These are phyloP conservation scores for Crepidotus variabilis DNA, from an alignment of 768 basidiomycete species.

Conservation along the genomic window DNA sequence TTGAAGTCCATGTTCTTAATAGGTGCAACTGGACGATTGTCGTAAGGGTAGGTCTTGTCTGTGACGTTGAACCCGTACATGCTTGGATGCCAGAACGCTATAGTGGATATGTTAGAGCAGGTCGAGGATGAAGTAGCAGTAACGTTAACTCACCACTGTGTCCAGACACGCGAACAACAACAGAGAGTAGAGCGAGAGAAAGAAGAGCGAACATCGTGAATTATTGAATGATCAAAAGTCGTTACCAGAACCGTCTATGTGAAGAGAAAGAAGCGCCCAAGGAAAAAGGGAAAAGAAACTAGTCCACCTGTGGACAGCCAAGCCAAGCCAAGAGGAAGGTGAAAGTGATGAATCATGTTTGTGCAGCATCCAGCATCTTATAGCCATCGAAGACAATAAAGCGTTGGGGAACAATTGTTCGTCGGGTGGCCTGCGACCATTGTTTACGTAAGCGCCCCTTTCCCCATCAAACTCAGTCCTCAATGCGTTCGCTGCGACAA, in stretches of 20 bases:
- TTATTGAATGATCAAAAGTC: constrained; percentile 3
- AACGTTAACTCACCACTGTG: constrained; percentile 21
- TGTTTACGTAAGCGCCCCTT: constrained; percentile 4
- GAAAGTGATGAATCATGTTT: neutral
- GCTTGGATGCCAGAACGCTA: constrained; percentile 49
- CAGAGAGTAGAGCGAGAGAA: constrained; percentile 12
- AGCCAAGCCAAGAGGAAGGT: neutral
- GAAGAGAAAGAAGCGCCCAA: constrained; percentile 1
- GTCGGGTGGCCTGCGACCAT: neutral
- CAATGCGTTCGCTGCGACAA: neutral
- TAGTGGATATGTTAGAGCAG: neutral
- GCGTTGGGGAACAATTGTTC: neutral
- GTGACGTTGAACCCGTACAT: constrained; percentile 76
- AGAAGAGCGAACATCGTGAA: constrained; percentile 18
- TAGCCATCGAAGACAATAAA: neutral
- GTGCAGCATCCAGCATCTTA: neutral
- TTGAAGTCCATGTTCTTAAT: constrained; percentile 48
- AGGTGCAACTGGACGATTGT: constrained; percentile 57
- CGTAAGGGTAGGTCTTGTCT: constrained; percentile 45
- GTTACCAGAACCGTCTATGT: constrained; percentile 4
- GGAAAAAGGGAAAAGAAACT: constrained; percentile 6
- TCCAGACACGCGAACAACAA: constrained; percentile 22
- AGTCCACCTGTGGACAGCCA: constrained; percentile 16
- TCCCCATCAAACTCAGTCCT: neutral
- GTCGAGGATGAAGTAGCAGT: neutral